A percentile compares a stretch with the other conserved stretches of the same genome.
These are phyloP conservation scores for Myxozyma vanderwaltii DNA, from an alignment of 805 yeast genomes.

Conservation along the genomic window DNA sequence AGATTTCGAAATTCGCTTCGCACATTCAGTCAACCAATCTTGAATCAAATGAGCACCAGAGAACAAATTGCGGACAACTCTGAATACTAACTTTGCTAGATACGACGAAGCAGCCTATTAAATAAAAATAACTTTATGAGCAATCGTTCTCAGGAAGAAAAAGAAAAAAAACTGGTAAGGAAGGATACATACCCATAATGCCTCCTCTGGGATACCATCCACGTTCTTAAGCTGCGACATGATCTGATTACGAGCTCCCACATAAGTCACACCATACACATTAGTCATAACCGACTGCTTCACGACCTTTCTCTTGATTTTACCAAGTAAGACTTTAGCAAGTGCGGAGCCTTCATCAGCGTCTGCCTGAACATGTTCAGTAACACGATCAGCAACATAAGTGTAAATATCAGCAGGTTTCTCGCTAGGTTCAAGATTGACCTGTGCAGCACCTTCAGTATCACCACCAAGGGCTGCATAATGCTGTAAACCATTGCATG, in stretches of 20 bases:
- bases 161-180: too few relatives aligned
- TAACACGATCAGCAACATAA: conserved; percentile 56
- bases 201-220: conserved; percentile 53
- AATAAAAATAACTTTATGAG: not conserved
- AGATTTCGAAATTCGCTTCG: conserved; percentile 75
- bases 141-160: not conserved
- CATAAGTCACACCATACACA: conserved; percentile 93
- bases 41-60: conserved; percentile 93
- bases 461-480: conserved; percentile 75
- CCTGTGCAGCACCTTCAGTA: conserved; percentile 63
- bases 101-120: conserved; percentile 51
- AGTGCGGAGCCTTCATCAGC: conserved; percentile 36
- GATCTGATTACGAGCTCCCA: conserved; percentile 91
- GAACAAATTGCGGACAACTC: conserved; percentile 80
- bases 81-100: conserved; percentile 75
- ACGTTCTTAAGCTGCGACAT: conserved; percentile 69
- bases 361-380: conserved; percentile 53
- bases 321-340: conserved; percentile 54
- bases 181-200: conserved; percentile 48
- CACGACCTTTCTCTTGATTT: conserved; percentile 81
- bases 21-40: conserved; percentile 92
- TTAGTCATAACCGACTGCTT: conserved; percentile 98
- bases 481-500: conserved; percentile 69
- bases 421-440: conserved; percentile 57
- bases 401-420: conserved; percentile 64